Percentiles rank a stretch among this genome's conserved stretches.
Conservation (phyloP, 1,284 basidiomycete genomes). For the Fistulinella cinereoalba region DNA sequence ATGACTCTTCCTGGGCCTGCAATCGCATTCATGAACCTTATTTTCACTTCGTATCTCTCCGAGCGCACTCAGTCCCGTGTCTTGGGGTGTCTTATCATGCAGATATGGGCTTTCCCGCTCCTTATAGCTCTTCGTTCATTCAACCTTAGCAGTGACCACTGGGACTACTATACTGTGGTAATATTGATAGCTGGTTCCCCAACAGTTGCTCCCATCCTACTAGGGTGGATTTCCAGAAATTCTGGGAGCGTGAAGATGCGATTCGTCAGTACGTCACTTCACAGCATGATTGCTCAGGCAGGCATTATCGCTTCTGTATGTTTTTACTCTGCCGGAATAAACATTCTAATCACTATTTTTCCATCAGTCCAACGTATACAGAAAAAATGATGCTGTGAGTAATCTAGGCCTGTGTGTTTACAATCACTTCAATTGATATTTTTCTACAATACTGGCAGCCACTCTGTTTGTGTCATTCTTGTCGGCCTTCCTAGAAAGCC, state of each 20-base stretch:
- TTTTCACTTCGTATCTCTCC: slow-evolving; percentile 50
- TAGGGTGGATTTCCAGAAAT: slow-evolving; percentile 62
- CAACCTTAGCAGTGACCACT: slow-evolving; percentile 48
- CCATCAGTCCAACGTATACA: slow-evolving; percentile 48
- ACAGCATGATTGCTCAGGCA: slow-evolving; percentile 65
- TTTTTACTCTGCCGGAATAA: slow-evolving; percentile 3
- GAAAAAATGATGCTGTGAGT: slow-evolving; percentile 42
- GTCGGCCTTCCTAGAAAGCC: background rate
- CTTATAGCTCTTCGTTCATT: slow-evolving; percentile 58
- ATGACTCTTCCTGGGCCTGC: slow-evolving; percentile 49
- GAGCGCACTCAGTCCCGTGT: slow-evolving; percentile 56
- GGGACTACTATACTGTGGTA: slow-evolving; percentile 58
- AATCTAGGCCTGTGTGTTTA: background rate
- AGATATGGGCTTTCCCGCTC: slow-evolving; percentile 61
- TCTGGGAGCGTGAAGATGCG: slow-evolving; percentile 57
- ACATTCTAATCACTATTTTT: background rate
- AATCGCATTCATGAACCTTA: slow-evolving; percentile 41
- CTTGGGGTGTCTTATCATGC: slow-evolving; percentile 50
- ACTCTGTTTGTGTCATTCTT: slow-evolving; percentile 40
- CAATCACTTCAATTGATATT: background rate
- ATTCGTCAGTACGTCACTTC: slow-evolving; percentile 55
- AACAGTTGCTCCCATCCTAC: slow-evolving; percentile 46
- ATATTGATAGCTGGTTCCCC: slow-evolving; percentile 54
- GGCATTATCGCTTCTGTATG: slow-evolving; percentile 50
- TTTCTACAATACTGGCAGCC: slow-evolving; percentile 35